These are phyloP conservation scores for Tricladium varicosporioides DNA, from an alignment of 2,329 filamentous ascomycete genomes.

Conservation along the genomic window DNA sequence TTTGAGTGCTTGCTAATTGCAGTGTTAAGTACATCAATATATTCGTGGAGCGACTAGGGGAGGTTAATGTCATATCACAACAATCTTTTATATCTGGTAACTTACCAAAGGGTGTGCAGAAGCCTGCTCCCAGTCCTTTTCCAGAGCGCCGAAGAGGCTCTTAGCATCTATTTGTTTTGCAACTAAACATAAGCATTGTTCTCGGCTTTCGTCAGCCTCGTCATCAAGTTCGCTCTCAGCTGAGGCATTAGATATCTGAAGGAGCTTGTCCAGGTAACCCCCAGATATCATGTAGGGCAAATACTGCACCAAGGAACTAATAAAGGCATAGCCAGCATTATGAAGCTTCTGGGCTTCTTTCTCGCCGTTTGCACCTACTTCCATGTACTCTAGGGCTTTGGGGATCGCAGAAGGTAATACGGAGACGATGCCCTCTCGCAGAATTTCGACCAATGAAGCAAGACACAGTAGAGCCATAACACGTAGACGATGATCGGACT, in stretches of 20 bases:
- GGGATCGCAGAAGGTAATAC: slow-evolving; percentile 75
- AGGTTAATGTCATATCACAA: slow-evolving; percentile 14
- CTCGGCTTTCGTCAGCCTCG: slow-evolving; percentile 62
- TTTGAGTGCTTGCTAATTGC: slow-evolving; percentile 79
- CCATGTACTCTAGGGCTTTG: slow-evolving; percentile 68
- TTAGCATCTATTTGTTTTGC: slow-evolving; percentile 76
- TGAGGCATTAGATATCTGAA: slow-evolving; percentile 71
- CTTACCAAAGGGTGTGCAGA: slow-evolving; percentile 59
- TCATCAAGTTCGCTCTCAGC: slow-evolving; percentile 60
- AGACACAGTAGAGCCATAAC: slow-evolving; percentile 87
- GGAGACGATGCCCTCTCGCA: slow-evolving; percentile 82
- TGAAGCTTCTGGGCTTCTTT: slow-evolving; percentile 64
- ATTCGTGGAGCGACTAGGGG: slow-evolving; percentile 61
- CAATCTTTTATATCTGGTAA: too few relatives aligned
- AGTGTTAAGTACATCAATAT: slow-evolving; percentile 65
- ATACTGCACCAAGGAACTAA: slow-evolving; percentile 76
- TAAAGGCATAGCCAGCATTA: slow-evolving; percentile 77
- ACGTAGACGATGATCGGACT: slow-evolving; percentile 68
- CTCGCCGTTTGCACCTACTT: slow-evolving; percentile 55
- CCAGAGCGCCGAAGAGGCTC: slow-evolving; percentile 70
- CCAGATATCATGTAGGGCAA: slow-evolving; percentile 87
- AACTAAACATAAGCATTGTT: slow-evolving; percentile 69
- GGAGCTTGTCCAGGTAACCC: slow-evolving; percentile 67
- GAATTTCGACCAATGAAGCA: slow-evolving; percentile 82
- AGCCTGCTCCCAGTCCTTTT: slow-evolving; percentile 70